These are phyloP conservation scores for Penicillium sclerotiorum DNA, from an alignment of 2,329 filamentous ascomycete species.

Conservation along the genomic window DNA sequence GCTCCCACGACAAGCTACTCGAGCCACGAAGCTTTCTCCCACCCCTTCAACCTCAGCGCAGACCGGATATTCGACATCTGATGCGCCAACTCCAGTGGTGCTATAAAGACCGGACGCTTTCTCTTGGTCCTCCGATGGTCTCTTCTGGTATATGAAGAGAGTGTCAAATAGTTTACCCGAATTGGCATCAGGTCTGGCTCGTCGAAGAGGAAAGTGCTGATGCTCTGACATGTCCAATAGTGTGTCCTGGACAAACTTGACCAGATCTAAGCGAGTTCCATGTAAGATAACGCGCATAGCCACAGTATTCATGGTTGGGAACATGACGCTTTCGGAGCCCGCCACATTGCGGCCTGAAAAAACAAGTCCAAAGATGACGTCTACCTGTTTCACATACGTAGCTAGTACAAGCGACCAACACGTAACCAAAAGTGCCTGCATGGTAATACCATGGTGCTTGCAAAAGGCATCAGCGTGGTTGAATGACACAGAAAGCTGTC, in stretches of 20 bases:
- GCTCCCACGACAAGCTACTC: conserved; percentile 67
- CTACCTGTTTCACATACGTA: conserved; percentile 63
- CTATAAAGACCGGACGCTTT: conserved; percentile 53
- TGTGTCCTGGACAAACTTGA: conserved; percentile 73
- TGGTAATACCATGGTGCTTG: conserved; percentile 65
- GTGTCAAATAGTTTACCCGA: conserved; percentile 61
- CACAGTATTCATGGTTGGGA: conserved; percentile 92
- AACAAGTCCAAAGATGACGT: conserved; percentile 80
- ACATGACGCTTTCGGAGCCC: conserved; percentile 67
- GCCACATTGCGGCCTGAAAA: conserved; percentile 81
- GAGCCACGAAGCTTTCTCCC: conserved; percentile 64
- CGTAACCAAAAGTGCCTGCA: conserved; percentile 75
- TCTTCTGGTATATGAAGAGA: conserved; percentile 67
- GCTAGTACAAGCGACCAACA: conserved; percentile 75
- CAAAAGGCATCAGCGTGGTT: conserved; percentile 61
- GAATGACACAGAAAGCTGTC: conserved; percentile 35
- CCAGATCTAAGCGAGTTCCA: conserved; percentile 64
- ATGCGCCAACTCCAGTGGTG: conserved; percentile 61
- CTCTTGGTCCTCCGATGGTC: conserved; percentile 38
- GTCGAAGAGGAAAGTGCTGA: conserved; percentile 77
- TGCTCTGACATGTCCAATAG: conserved; percentile 67
- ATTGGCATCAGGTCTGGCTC: conserved; percentile 59
- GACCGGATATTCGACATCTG: conserved; percentile 77
- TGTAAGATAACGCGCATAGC: conserved; percentile 73
- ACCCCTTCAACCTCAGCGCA: conserved; percentile 77